phyloP scores from a whole-genome alignment of 345 rosid species.

The Alliaria petiolata region DNA sequence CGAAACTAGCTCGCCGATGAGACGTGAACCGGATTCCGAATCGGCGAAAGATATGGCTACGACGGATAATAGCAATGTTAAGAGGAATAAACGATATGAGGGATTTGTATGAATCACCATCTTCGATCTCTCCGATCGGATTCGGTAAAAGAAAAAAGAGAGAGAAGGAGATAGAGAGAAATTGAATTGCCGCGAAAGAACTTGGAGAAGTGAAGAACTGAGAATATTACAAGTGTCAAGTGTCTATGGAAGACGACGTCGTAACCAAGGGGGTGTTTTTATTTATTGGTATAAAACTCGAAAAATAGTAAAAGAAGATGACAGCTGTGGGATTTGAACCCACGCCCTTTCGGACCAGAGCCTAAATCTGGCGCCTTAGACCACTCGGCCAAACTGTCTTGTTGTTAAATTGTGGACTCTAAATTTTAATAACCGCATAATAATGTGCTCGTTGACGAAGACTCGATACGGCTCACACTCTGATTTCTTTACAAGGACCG shows the following conservation, averaged over 20 bases:
- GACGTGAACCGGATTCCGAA: slow-evolving; percentile 35
- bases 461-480: too few relatives aligned
- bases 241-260: not conserved
- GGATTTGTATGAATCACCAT: not conserved
- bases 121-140: not conserved
- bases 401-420: accelerated
- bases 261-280: too few relatives aligned
- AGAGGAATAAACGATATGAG: slow-evolving; percentile 4
- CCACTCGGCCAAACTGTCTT: slow-evolving; percentile 91
- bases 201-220: not conserved
- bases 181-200: not conserved
- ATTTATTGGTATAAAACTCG: too few relatives aligned
- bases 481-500: not conserved
- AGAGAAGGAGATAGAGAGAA: not conserved
- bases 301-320: slow-evolving; percentile 15
- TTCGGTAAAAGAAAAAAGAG: not conserved
- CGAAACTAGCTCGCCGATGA: slow-evolving; percentile 45
- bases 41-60: not conserved
- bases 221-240: not conserved
- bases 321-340: slow-evolving; percentile 99
- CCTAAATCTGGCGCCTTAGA: slow-evolving; percentile 99
- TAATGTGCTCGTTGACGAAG: not conserved
- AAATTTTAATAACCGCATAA: accelerated
- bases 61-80: not conserved
- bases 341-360: slow-evolving; percentile 99